These are phyloP conservation scores for Termitomyces sp. DNA, from an alignment of 1,284 basidiomycete species.

Conservation along the genomic window DNA sequence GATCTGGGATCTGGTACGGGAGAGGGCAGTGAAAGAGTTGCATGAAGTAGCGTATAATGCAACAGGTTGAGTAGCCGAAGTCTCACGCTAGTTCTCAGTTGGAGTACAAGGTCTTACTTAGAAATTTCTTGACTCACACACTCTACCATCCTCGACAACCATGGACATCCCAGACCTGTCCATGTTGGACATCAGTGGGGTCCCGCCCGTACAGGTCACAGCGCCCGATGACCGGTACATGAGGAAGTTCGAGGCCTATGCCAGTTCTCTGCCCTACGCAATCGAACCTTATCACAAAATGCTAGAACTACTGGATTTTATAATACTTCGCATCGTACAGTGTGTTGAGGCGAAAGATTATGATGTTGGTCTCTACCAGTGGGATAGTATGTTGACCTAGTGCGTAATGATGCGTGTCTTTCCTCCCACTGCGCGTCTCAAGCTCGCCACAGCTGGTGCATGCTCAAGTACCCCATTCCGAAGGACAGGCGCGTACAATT, in stretches of 20 bases:
- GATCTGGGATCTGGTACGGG: slow-evolving; percentile 70
- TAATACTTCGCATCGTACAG: slow-evolving; percentile 65
- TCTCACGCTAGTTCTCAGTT: slow-evolving; percentile 2
- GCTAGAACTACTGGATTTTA: slow-evolving; percentile 76
- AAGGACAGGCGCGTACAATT: slow-evolving; percentile 74
- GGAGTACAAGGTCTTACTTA: slow-evolving; percentile 1
- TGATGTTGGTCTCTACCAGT: slow-evolving; percentile 70
- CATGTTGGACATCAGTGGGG: slow-evolving; percentile 39
- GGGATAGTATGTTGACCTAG: slow-evolving; percentile 76
- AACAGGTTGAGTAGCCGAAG: slow-evolving; percentile 6
- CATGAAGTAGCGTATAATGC: slow-evolving; percentile 49
- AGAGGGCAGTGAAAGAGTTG: slow-evolving; percentile 67
- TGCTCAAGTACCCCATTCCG: slow-evolving; percentile 83
- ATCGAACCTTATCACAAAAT: slow-evolving; percentile 79
- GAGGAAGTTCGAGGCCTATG: slow-evolving; percentile 56
- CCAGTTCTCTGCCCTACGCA: slow-evolving; percentile 70
- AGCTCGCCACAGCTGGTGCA: slow-evolving; percentile 56
- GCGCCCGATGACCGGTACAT: slow-evolving; percentile 40
- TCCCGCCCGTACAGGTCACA: slow-evolving; percentile 18
- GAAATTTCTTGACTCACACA: slow-evolving; percentile 6
- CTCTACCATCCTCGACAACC: slow-evolving; percentile 10
- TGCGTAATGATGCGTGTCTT: slow-evolving; percentile 28
- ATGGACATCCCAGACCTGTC: slow-evolving; percentile 52
- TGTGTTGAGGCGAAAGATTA: slow-evolving; percentile 79
- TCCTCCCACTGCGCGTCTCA: slow-evolving; percentile 10